These are phyloP conservation scores for Botrytis deweyae DNA, from an alignment of 2,329 filamentous ascomycete genomes.

Conservation along the genomic window DNA sequence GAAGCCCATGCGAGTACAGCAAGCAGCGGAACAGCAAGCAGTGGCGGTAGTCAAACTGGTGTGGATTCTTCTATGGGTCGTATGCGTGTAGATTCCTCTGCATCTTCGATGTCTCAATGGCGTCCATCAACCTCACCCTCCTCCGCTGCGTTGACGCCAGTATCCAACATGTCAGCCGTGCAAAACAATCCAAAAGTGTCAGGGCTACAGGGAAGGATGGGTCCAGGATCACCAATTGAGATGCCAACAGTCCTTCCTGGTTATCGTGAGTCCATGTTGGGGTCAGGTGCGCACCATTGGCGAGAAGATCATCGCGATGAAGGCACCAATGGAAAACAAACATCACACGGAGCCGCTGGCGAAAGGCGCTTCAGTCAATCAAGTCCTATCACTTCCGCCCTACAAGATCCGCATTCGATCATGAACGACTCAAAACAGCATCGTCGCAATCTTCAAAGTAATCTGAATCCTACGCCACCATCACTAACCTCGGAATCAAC, in stretches of 20 bases:
- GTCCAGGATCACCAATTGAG: slow-evolving; percentile 28
- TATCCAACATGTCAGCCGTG: slow-evolving; percentile 24
- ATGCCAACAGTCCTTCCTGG: slow-evolving; percentile 35
- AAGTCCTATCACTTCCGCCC: slow-evolving; percentile 7
- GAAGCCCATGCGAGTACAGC: slow-evolving; percentile 32
- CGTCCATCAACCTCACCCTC: slow-evolving; percentile 19
- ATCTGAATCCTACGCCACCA: slow-evolving; percentile 32
- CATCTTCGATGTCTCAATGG: slow-evolving; percentile 32
- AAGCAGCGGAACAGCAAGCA: slow-evolving; percentile 33
- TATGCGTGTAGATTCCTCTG: slow-evolving; percentile 30
- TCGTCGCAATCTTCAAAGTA: slow-evolving; percentile 27
- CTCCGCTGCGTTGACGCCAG: not conserved
- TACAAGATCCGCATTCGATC: slow-evolving; percentile 26
- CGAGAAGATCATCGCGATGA: slow-evolving; percentile 35
- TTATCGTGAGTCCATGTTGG: slow-evolving; percentile 38
- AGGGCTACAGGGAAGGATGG: slow-evolving; percentile 14
- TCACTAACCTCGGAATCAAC: slow-evolving; percentile 37
- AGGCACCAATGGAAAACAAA: slow-evolving; percentile 23
- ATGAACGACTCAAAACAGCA: slow-evolving; percentile 31
- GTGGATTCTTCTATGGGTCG: slow-evolving; percentile 27
- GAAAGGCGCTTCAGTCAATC: slow-evolving; percentile 29
- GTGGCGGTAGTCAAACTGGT: slow-evolving; percentile 28
- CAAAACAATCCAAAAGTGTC: slow-evolving; percentile 11
- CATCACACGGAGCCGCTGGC: slow-evolving; percentile 25
- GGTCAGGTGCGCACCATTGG: slow-evolving; percentile 33